Evolutionary conservation across 495 filamentous ascomycete species (phyloP).

Genomic region (Penicillium coffeae): DNA sequence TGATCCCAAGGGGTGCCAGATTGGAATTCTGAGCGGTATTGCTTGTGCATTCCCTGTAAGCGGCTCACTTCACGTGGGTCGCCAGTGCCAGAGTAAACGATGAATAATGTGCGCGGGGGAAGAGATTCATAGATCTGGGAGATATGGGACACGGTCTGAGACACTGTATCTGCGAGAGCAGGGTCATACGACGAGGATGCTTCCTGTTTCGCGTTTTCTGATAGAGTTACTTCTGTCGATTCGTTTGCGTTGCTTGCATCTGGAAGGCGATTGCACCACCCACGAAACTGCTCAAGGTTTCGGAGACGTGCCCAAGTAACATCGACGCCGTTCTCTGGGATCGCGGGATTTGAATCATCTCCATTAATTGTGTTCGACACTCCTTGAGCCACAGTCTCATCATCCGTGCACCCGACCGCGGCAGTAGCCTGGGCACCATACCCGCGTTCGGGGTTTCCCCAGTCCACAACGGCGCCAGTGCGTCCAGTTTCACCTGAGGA

Average conservation of each 20-base stretch:
- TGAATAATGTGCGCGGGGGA: conserved; percentile 77
- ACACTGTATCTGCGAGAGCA: conserved; percentile 42
- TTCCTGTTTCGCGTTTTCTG: conserved; percentile 16
- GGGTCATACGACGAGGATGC: conserved; percentile 1
- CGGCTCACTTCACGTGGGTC: conserved; percentile 76
- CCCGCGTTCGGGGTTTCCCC: conserved; percentile 73
- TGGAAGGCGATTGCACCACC: conserved; percentile 70
- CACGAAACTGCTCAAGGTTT: conserved; percentile 74
- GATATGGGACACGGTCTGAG: conserved; percentile 54
- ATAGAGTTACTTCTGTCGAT: conserved; percentile 39
- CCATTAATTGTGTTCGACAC: conserved; percentile 66
- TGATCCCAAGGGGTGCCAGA: conserved; percentile 80
- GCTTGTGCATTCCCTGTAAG: conserved; percentile 67
- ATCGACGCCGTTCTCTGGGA: conserved; percentile 70
- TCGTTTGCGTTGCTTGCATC: conserved; percentile 47
- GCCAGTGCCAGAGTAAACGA: conserved; percentile 86
- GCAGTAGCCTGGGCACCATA: conserved; percentile 68
- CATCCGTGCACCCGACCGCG: conserved; percentile 67
- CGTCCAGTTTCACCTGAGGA: conserved; percentile 46
- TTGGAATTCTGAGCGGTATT: conserved; percentile 71
- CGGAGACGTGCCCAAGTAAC: conserved; percentile 87
- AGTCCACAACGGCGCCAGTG: conserved; percentile 81
- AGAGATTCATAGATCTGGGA: conserved; percentile 67
- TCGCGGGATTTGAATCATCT: conserved; percentile 55
- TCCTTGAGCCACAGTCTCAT: conserved; percentile 69